Percentiles rank a stretch among this genome's conserved stretches.
These are phyloP conservation scores for Sanguinoderma infundibulare DNA, from an alignment of 1,284 basidiomycete species.

Conservation along the genomic window DNA sequence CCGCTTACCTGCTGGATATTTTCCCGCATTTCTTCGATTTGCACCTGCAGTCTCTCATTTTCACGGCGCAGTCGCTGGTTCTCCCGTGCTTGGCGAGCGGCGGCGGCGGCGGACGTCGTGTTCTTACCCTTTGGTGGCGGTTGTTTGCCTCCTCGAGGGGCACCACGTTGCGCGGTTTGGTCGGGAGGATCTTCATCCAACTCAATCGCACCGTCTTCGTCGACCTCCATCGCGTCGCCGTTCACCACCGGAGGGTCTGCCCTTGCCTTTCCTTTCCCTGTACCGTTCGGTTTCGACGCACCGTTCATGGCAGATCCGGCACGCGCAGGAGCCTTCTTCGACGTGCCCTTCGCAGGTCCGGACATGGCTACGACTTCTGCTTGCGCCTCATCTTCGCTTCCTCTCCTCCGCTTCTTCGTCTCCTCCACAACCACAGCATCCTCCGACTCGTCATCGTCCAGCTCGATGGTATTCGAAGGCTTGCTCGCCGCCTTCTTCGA, in stretches of 20 bases:
- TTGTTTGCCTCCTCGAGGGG: conserved; percentile 14
- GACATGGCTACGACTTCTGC: conserved; percentile 15
- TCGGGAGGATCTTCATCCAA: conserved; percentile 18
- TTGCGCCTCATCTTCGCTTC: conserved; percentile 21
- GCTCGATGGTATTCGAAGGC: conserved; percentile 10
- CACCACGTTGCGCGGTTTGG: conserved; percentile 5
- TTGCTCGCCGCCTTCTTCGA: conserved; percentile 7
- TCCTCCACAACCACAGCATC: conserved; percentile 20
- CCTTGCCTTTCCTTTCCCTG: conserved; percentile 34
- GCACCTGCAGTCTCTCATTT: conserved; percentile 25
- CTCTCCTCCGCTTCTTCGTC: conserved; percentile 16
- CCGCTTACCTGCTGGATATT: conserved; percentile 21
- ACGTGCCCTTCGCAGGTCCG: conserved; percentile 13
- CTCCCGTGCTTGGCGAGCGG: conserved; percentile 15
- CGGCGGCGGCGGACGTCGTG: neutral
- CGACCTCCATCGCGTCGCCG: conserved; percentile 17
- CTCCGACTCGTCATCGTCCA: conserved; percentile 18
- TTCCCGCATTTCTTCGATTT: conserved; percentile 24
- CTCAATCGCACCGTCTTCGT: conserved; percentile 12
- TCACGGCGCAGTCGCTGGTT: conserved; percentile 22
- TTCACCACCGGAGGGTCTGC: conserved; percentile 19
- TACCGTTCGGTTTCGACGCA: conserved; percentile 20
- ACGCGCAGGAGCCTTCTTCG: conserved; percentile 22
- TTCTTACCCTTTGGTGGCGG: conserved; percentile 13
- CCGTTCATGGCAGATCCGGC: conserved; percentile 17